A percentile compares a stretch with the other conserved stretches of the same genome.
These are phyloP conservation scores for Vitis riparia DNA, from an alignment of 164 flowering plant species.

Conservation along the genomic window DNA sequence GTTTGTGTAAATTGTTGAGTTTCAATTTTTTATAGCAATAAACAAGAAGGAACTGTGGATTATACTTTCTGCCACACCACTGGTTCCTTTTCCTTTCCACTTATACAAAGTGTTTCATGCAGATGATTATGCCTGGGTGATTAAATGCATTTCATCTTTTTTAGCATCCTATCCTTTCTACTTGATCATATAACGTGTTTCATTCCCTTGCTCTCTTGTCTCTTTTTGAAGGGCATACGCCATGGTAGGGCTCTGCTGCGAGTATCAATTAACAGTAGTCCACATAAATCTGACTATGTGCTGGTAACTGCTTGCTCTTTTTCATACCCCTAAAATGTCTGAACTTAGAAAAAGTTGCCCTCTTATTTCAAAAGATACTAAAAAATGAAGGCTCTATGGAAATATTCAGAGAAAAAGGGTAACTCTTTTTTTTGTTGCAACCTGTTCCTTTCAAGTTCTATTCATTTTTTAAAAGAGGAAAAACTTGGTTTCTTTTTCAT, in stretches of 20 bases:
- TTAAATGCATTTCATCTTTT: background rate
- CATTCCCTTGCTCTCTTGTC: slow-evolving; percentile 1
- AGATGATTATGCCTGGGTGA: background rate
- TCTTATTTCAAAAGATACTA: too few species aligned
- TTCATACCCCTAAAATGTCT: background rate
- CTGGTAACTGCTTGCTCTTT: slow-evolving; percentile 43
- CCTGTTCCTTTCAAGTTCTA: too few species aligned
- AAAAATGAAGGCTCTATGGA: too few species aligned
- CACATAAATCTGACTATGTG: slow-evolving; percentile 66
- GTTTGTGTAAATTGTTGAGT: background rate
- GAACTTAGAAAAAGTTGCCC: too few species aligned
- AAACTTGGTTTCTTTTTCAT: too few species aligned
- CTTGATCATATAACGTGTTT: slow-evolving; percentile 1
- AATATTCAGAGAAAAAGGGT: too few species aligned
- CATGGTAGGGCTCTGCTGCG: slow-evolving; percentile 81
- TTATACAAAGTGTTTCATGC: background rate
- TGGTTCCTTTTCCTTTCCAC: background rate
- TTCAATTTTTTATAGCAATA: background rate
- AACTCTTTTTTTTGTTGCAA: too few species aligned
- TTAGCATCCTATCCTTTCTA: background rate
- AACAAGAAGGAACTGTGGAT: background rate
- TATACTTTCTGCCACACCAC: background rate
- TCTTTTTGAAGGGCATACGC: slow-evolving; percentile 45
- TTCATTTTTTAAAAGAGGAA: too few species aligned
- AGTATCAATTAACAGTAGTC: slow-evolving; percentile 43